These are phyloP conservation scores for Populus hybrid DNA, from an alignment of 441 rosid genomes.

Conservation along the genomic window DNA sequence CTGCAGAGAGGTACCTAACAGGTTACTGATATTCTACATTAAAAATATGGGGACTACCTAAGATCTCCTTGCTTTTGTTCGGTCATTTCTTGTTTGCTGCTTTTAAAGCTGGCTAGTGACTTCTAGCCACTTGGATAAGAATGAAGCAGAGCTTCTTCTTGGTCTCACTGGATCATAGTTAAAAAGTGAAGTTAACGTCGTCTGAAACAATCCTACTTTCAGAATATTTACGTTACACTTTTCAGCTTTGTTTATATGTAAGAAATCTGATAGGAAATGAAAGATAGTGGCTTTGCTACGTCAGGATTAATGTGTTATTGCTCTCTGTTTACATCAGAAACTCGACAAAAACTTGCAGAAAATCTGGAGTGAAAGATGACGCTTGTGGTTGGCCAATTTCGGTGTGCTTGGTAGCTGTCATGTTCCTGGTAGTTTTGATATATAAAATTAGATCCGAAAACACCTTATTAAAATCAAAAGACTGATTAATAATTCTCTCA, in stretches of 20 bases:
- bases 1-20: conserved; percentile 5
- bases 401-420: too few species aligned
- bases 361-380: not conserved
- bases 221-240: not conserved
- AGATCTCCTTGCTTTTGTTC: conserved; percentile 11
- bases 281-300: not conserved
- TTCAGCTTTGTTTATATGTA: not conserved
- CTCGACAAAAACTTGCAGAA: not conserved
- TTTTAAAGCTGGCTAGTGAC: conserved; percentile 11
- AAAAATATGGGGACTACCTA: not conserved
- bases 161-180: not conserved
- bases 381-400: not conserved
- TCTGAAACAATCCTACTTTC: not conserved
- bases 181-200: not conserved
- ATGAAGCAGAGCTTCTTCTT: not conserved
- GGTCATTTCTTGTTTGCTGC: not conserved
- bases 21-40: not conserved
- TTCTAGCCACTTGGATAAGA: not conserved
- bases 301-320: not conserved
- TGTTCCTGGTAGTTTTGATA: too few species aligned
- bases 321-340: not conserved
- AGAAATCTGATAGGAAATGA: not conserved
- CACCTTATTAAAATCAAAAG: not conserved
- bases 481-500: not conserved
- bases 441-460: not conserved